Evolutionary conservation across 2,329 filamentous ascomycete genomes (phyloP), one percentile per base, ranked within the genome.

Genomic region (Dissoconium aciculare): DNA sequence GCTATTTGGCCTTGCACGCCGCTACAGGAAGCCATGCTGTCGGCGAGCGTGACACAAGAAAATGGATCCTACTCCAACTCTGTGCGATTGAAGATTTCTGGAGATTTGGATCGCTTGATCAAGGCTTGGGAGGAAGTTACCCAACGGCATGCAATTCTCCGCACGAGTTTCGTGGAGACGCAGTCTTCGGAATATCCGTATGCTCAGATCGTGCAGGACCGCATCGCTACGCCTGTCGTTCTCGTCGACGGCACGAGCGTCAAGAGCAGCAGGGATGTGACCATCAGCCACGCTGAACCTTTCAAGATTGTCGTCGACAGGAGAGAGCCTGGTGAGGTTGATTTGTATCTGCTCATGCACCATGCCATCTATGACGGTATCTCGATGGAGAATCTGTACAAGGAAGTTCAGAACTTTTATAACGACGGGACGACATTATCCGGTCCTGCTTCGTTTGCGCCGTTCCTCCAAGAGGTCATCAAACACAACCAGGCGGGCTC

Each of bases 311-410:
- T 27, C 15, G 24, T 31, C 9, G 23, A 44, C 12, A 30, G 30
- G 13, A 30, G 40, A 11, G 27, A 35, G 8, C 29, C 33, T 17
- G 28, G 32, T 17, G 35, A 31, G 8, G 12, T 24, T 11, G 15
- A 35, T 15, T 34, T 69, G 5, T 41, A 65, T 3, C 57, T 75
- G 28, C 60, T 60, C 13, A 72, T 73, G 43, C 84, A 93, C 44
- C 85, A 94, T 55, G 80, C 82, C 2, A 59, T 93, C 1, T 92
- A 93, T 44, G 85, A 94, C 54, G 85, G 78, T 0, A 72, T 78
- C 19, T 82, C 83, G 0, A 77, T 93, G 46, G 59, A 65, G 1
- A 62, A 64, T 5, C 59, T 94, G 0, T 64, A 87, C 14, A 53
- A 67, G 0, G 84, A 93, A 45, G 59, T 91, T 2, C 73, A 89